These are phyloP conservation scores for Luffa aegyptiaca DNA, from an alignment of 306 rosid genomes.

Conservation along the genomic window DNA sequence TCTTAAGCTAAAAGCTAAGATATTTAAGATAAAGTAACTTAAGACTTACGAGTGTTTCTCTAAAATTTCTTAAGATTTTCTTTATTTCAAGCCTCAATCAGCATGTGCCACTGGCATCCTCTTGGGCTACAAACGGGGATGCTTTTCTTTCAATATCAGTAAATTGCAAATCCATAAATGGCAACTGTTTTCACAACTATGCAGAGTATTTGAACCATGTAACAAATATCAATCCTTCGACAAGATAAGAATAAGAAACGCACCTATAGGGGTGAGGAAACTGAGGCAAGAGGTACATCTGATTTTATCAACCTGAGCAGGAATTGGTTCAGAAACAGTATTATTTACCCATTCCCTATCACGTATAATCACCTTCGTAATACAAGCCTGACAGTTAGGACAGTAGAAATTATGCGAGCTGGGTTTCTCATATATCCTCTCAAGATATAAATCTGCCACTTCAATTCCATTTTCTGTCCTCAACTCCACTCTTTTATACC, in stretches of 20 bases:
- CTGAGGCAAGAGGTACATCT: slow-evolving; percentile 60
- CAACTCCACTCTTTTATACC: slow-evolving; percentile 10
- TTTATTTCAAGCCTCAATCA: neutral
- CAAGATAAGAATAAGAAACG: neutral
- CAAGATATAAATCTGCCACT: slow-evolving; percentile 38
- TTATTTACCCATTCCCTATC: slow-evolving; percentile 11
- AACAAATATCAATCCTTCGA: neutral
- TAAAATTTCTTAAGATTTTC: neutral
- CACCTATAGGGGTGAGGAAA: slow-evolving; percentile 55
- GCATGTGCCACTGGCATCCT: slow-evolving; percentile 1
- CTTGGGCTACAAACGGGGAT: neutral
- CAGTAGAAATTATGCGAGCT: slow-evolving; percentile 56
- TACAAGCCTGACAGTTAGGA: slow-evolving; percentile 63
- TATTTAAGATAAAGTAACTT: neutral
- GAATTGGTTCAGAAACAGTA: slow-evolving; percentile 5
- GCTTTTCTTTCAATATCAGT: neutral
- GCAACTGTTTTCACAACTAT: neutral
- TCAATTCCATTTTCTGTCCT: slow-evolving; percentile 16
- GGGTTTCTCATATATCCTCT: slow-evolving; percentile 35
- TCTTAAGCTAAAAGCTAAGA: neutral
- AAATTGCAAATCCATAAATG: neutral
- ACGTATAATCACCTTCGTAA: slow-evolving; percentile 51
- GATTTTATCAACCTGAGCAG: slow-evolving; percentile 10
- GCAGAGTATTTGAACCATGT: neutral
- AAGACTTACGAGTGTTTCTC: neutral